Conservation (phyloP, 208 protist genomes). For the Porcisia deanei region DNA sequence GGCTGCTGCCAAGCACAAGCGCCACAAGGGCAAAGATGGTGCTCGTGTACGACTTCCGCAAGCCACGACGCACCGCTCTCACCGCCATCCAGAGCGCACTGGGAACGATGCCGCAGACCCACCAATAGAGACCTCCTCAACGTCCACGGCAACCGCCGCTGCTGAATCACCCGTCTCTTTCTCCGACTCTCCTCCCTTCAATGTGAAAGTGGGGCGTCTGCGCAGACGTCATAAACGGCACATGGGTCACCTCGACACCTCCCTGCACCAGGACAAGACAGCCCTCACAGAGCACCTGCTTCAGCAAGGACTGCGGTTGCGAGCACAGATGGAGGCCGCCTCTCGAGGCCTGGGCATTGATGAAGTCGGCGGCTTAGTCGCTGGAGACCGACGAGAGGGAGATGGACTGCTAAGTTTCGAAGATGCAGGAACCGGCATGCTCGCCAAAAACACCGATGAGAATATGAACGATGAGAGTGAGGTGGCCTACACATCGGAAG, state of each 20-base stretch:
- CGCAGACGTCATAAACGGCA: neutral
- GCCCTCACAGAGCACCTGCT: slow-evolving; percentile 37
- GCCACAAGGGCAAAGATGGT: slow-evolving; percentile 13
- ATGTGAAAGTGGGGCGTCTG: neutral
- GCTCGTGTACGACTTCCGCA: slow-evolving; percentile 12
- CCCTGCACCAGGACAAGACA: slow-evolving; percentile 11
- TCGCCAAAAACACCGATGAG: slow-evolving; percentile 1
- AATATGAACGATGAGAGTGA: neutral
- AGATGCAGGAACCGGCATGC: neutral
- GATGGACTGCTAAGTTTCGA: neutral
- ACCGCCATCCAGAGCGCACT: slow-evolving; percentile 13
- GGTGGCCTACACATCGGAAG: slow-evolving; percentile 44
- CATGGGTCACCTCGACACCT: neutral
- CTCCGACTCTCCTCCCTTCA: neutral
- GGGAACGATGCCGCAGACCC: neutral
- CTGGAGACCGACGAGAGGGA: neutral
- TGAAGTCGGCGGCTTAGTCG: neutral
- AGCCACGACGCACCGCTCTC: slow-evolving; percentile 26
- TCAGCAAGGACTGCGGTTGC: slow-evolving; percentile 39
- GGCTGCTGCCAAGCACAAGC: slow-evolving; percentile 15
- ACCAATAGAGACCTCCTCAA: neutral
- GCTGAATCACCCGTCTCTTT: slow-evolving; percentile 2
- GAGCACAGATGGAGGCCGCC: slow-evolving; percentile 49
- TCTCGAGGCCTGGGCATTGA: slow-evolving; percentile 10
- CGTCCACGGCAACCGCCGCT: slow-evolving; percentile 6